A percentile compares a stretch with the other conserved stretches of the same genome.
These are phyloP conservation scores for Chenopodium formosanum DNA, from an alignment of 148 eudicot genomes.

Conservation along the genomic window DNA sequence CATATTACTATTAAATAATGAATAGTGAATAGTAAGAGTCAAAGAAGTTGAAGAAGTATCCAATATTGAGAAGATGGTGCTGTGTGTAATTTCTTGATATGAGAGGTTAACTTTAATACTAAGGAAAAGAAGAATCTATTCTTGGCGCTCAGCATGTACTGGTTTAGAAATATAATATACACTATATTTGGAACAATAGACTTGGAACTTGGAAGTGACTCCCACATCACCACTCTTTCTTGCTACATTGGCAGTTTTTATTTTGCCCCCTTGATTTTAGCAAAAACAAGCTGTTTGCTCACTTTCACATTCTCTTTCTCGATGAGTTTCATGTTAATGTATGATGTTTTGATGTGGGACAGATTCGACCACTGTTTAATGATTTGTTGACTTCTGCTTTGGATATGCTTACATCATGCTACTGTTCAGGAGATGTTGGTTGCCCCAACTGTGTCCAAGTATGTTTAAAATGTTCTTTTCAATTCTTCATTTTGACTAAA, in stretches of 20 bases:
- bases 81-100: background rate
- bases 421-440: slow-evolving; percentile 66
- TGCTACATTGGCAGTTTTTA: background rate
- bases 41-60: background rate
- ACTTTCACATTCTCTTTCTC: too few species aligned
- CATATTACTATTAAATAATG: background rate
- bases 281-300: background rate
- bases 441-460: slow-evolving; percentile 96
- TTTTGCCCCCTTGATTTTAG: background rate
- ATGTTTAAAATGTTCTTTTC: slow-evolving; percentile 12
- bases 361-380: slow-evolving; percentile 76
- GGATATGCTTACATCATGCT: slow-evolving; percentile 79
- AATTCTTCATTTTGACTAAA: background rate
- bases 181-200: background rate
- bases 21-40: background rate
- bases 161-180: background rate
- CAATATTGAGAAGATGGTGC: background rate
- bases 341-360: slow-evolving; percentile 13
- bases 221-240: background rate
- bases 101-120: background rate
- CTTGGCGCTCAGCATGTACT: background rate
- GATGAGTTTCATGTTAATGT: background rate
- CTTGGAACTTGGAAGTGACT: background rate
- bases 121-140: background rate
- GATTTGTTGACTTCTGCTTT: slow-evolving; percentile 72